Evolutionary conservation across 768 basidiomycete species (phyloP).

Genomic region (Trametes punicea): DNA sequence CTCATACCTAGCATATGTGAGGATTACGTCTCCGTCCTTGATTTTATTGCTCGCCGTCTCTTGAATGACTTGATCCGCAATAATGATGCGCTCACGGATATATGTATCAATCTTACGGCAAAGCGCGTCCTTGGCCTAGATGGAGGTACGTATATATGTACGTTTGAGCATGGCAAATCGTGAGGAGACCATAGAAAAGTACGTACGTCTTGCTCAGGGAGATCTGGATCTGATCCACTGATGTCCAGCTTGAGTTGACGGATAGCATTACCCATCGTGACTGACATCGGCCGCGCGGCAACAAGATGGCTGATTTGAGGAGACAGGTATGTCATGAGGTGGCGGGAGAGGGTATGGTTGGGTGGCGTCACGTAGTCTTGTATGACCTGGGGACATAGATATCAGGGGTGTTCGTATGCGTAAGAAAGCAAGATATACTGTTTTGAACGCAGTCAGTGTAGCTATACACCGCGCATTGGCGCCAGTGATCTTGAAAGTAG

Average conservation of each 20-base stretch:
- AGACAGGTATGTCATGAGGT: conserved; percentile 88
- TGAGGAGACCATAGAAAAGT: background rate
- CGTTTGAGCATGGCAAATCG: background rate
- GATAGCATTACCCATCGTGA: conserved; percentile 93
- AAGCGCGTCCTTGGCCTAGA: conserved; percentile 82
- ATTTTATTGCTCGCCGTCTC: conserved; percentile 89
- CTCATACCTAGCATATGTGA: conserved; percentile 86
- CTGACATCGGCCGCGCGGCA: conserved; percentile 83
- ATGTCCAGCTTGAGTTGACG: conserved; percentile 95
- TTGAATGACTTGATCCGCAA: conserved; percentile 92
- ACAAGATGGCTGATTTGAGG: conserved; percentile 92
- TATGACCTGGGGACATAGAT: conserved; percentile 66
- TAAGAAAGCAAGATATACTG: conserved; percentile 45
- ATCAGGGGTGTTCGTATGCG: background rate
- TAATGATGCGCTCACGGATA: conserved; percentile 88
- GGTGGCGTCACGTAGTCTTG: conserved; percentile 86
- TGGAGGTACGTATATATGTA: background rate
- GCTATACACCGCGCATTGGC: conserved; percentile 96
- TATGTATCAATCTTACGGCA: conserved; percentile 88
- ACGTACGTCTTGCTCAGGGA: conserved; percentile 90
- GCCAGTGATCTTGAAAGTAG: conserved; percentile 88
- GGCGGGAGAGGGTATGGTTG: conserved; percentile 83
- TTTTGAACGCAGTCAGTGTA: conserved; percentile 87
- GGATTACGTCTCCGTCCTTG: conserved; percentile 86
- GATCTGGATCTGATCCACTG: conserved; percentile 86